Evolutionary conservation across 2,329 filamentous ascomycete species (phyloP).

Genomic region (Coniochaeta prunicola): DNA sequence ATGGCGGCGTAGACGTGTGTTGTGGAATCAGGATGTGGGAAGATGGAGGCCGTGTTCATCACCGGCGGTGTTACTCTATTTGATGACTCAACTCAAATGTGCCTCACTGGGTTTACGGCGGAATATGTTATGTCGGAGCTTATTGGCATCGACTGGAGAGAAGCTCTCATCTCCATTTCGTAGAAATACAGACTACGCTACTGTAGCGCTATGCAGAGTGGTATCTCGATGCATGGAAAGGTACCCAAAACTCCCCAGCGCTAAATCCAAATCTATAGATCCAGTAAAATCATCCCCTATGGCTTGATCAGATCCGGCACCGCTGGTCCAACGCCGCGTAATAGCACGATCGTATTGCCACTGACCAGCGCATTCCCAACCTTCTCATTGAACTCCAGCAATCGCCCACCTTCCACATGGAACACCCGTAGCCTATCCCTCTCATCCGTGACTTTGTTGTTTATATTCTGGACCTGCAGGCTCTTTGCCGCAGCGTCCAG

Average conservation of each 20-base stretch:
- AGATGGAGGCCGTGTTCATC: background rate
- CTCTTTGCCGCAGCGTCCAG: slow-evolving; percentile 71
- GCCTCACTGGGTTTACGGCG: background rate
- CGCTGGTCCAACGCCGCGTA: slow-evolving; percentile 72
- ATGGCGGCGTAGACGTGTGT: background rate
- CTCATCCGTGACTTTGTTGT: slow-evolving; percentile 70
- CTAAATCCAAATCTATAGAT: background rate
- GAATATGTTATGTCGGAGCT: background rate
- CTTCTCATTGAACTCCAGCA: slow-evolving; percentile 85
- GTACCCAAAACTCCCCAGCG: background rate
- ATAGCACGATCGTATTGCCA: slow-evolving; percentile 83
- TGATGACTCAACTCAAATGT: slow-evolving; percentile 3
- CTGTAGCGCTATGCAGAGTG: slow-evolving; percentile 4
- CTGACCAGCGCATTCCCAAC: slow-evolving; percentile 65
- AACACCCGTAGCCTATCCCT: slow-evolving; percentile 80
- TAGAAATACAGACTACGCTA: slow-evolving; percentile 1
- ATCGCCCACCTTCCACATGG: slow-evolving; percentile 80
- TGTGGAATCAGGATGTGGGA: background rate
- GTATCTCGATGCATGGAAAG: slow-evolving; percentile 5
- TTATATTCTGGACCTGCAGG: slow-evolving; percentile 75
- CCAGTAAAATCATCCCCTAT: slow-evolving; percentile 15
- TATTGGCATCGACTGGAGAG: background rate
- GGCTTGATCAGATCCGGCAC: slow-evolving; percentile 64
- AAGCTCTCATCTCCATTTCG: background rate
- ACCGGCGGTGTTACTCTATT: background rate